Evolutionary conservation across 768 basidiomycete genomes (phyloP).

Genomic region (Trametopsis cervina): DNA sequence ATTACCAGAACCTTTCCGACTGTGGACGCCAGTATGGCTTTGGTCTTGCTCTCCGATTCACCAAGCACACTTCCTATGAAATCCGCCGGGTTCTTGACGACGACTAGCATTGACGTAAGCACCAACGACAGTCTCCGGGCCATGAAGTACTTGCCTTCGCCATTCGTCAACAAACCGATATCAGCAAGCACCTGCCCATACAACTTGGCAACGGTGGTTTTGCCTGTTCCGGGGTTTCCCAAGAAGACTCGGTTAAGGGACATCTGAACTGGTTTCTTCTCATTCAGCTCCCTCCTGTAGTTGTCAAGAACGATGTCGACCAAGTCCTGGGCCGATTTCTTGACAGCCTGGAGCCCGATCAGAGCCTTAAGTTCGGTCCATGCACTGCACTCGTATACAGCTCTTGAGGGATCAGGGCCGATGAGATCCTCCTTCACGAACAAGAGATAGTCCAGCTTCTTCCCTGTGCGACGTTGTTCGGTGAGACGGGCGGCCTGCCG

Average conservation of each 20-base stretch:
- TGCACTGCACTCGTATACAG: conserved; percentile 35
- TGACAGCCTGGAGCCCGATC: conserved; percentile 50
- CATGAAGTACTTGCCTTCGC: conserved; percentile 48
- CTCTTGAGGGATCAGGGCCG: conserved; percentile 54
- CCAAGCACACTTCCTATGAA: conserved; percentile 57
- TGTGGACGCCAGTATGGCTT: conserved; percentile 49
- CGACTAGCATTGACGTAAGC: conserved; percentile 26
- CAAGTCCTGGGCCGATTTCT: conserved; percentile 42
- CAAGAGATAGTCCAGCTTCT: conserved; percentile 40
- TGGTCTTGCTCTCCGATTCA: conserved; percentile 58
- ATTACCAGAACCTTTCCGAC: conserved; percentile 66
- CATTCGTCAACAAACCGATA: conserved; percentile 59
- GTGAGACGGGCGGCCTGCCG: conserved; percentile 48
- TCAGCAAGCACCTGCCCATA: conserved; percentile 61
- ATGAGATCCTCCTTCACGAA: conserved; percentile 52
- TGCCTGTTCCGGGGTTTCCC: conserved; percentile 66
- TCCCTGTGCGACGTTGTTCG: conserved; percentile 33
- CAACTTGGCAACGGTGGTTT: conserved; percentile 61
- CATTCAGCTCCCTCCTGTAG: conserved; percentile 51
- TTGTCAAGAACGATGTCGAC: conserved; percentile 43
- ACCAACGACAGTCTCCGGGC: background rate
- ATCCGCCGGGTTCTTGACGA: conserved; percentile 62
- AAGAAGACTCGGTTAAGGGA: conserved; percentile 61
- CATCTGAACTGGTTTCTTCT: conserved; percentile 43
- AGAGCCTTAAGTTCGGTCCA: conserved; percentile 47